A percentile compares a stretch with the other conserved stretches of the same genome.
phyloP scores from a whole-genome alignment of 2,329 filamentous ascomycete species.

The Pleurostoma richardsiae region DNA sequence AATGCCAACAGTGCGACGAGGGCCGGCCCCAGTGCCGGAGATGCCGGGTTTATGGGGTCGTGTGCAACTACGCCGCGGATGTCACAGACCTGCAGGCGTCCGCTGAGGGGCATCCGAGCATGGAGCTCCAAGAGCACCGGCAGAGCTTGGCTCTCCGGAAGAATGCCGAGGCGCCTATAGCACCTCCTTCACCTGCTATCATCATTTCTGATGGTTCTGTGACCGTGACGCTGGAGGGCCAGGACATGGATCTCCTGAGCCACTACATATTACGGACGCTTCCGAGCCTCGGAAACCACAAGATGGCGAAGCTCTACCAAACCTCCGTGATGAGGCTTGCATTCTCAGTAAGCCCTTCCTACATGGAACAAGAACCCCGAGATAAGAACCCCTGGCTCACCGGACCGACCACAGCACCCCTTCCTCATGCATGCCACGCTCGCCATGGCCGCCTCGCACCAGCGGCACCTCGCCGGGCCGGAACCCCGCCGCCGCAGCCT shows the following conservation, averaged over 20 bases:
- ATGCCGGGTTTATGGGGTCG: conserved; percentile 35
- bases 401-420: conserved; percentile 24
- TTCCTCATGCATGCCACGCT: conserved; percentile 40
- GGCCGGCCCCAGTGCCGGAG: conserved; percentile 33
- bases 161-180: conserved; percentile 8
- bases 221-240: neutral
- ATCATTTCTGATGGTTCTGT: neutral
- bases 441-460: conserved; percentile 34
- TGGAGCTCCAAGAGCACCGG: neutral
- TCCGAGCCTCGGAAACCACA: neutral
- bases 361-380: neutral
- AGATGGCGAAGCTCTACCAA: conserved; percentile 7
- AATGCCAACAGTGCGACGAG: conserved; percentile 36
- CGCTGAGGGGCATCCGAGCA: conserved; percentile 13
- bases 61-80: conserved; percentile 34
- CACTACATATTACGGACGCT: conserved; percentile 3
- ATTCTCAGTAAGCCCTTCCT: conserved; percentile 25
- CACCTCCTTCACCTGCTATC: neutral
- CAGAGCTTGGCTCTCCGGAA: conserved; percentile 23
- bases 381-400: conserved; percentile 5
- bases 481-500: conserved; percentile 16
- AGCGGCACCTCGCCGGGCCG: conserved; percentile 22
- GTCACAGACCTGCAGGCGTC: conserved; percentile 30
- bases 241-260: conserved; percentile 2
- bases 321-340: conserved; percentile 24